Evolutionary conservation across 1,284 basidiomycete genomes (phyloP).

Genomic region (Neolentinus lepideus): DNA sequence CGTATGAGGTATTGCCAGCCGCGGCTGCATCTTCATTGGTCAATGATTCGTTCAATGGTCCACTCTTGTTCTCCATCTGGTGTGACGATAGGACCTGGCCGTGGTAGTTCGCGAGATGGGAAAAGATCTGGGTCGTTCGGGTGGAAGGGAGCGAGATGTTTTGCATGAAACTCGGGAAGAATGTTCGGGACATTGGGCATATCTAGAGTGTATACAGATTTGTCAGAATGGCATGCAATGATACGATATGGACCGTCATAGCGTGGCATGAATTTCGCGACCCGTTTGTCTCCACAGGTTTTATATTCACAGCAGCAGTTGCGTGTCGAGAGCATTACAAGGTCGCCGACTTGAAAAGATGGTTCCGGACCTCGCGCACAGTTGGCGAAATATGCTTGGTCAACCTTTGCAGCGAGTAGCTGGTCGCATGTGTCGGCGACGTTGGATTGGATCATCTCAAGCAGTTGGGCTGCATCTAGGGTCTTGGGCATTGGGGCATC

Average conservation of each 20-base stretch:
- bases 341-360: not conserved
- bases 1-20: slow-evolving; percentile 4
- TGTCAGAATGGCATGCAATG: slow-evolving; percentile 4
- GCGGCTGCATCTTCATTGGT: slow-evolving; percentile 3
- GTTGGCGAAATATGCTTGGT: slow-evolving; percentile 7
- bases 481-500: not conserved
- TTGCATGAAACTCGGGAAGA: slow-evolving; percentile 4
- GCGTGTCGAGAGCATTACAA: slow-evolving; percentile 4
- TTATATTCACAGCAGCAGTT: slow-evolving; percentile 6
- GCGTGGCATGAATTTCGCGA: slow-evolving; percentile 11
- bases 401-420: slow-evolving; percentile 10
- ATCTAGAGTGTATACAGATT: slow-evolving; percentile 9
- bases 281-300: not conserved
- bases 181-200: not conserved
- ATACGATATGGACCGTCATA: slow-evolving; percentile 8
- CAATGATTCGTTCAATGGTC: slow-evolving; percentile 8
- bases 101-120: slow-evolving; percentile 3
- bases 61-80: slow-evolving; percentile 10
- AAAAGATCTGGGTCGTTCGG: slow-evolving; percentile 7
- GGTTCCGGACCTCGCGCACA: not conserved
- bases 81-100: slow-evolving; percentile 10
- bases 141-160: not conserved
- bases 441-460: slow-evolving; percentile 6
- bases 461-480: not conserved
- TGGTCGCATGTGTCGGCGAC: slow-evolving; percentile 13